These are phyloP conservation scores for Phytophthora vignae DNA, from an alignment of 352 stramenopile species.

Conservation along the genomic window DNA sequence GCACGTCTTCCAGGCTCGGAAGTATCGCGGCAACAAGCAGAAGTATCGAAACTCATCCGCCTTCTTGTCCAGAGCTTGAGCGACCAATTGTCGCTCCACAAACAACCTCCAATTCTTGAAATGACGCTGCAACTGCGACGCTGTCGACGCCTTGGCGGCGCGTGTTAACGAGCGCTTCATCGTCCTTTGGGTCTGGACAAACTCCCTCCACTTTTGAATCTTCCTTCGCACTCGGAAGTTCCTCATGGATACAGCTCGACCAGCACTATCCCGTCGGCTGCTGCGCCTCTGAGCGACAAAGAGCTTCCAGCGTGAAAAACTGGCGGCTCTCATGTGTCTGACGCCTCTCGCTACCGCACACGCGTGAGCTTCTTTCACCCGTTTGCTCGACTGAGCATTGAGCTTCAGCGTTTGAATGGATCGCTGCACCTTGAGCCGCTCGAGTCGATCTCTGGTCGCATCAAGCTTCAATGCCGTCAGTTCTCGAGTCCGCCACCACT, in stretches of 20 bases:
- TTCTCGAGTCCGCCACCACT: constrained; percentile 3
- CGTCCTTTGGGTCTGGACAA: constrained; percentile 29
- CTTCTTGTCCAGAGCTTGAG: constrained; percentile 38
- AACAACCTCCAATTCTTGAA: constrained; percentile 49
- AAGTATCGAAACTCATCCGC: constrained; percentile 54
- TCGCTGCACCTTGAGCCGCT: constrained; percentile 4
- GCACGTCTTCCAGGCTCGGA: constrained; percentile 40
- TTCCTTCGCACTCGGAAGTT: constrained; percentile 25
- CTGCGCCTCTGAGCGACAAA: constrained; percentile 16
- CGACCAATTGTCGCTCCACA: constrained; percentile 14
- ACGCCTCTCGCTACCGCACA: constrained; percentile 16
- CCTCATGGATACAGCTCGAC: constrained; percentile 5
- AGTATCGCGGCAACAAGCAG: constrained; percentile 42
- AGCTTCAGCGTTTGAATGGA: constrained; percentile 7
- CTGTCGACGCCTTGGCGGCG: constrained; percentile 20
- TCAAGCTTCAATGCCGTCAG: constrained; percentile 3
- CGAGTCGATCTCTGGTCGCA: not conserved
- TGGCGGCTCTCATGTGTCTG: constrained; percentile 7
- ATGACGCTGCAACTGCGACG: constrained; percentile 14
- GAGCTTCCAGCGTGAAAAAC: constrained; percentile 24
- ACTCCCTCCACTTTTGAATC: constrained; percentile 36
- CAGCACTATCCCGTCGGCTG: not conserved
- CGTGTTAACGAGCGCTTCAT: constrained; percentile 27
- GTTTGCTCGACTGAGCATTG: constrained; percentile 12
- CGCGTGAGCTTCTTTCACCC: constrained; percentile 1